Evolutionary conservation across 768 basidiomycete species (phyloP).

Genomic region (Suillus variegatus): DNA sequence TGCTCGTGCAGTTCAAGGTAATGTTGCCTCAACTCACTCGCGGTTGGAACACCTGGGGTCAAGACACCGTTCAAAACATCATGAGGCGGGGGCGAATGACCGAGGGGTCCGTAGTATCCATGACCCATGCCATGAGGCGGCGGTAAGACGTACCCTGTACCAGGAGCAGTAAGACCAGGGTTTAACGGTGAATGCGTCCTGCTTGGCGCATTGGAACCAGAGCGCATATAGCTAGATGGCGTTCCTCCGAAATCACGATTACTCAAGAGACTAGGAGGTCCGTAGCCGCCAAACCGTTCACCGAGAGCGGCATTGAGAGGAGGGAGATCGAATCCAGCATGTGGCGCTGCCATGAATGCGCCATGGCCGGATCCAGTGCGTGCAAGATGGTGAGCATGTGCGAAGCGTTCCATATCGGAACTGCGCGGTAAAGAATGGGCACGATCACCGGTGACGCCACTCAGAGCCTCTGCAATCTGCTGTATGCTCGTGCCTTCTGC

Average conservation of each 20-base stretch:
- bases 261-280: conserved; percentile 33
- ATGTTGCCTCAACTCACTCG: conserved; percentile 70
- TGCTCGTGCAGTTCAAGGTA: conserved; percentile 65
- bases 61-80: conserved; percentile 31
- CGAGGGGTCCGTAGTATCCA: conserved; percentile 40
- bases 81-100: conserved; percentile 36
- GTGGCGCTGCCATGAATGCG: conserved; percentile 35
- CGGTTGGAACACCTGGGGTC: conserved; percentile 40
- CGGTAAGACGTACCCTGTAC: conserved; percentile 44
- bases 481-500: conserved; percentile 38
- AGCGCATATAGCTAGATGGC: conserved; percentile 60
- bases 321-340: conserved; percentile 63
- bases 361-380: conserved; percentile 37
- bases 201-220: conserved; percentile 67
- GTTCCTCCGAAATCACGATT: conserved; percentile 38
- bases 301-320: conserved; percentile 49
- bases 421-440: conserved; percentile 34
- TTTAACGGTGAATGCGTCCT: conserved; percentile 72
- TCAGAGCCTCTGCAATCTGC: conserved; percentile 34
- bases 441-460: conserved; percentile 27
- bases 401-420: conserved; percentile 32
- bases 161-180: conserved; percentile 41
- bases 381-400: conserved; percentile 32
- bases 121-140: conserved; percentile 37
- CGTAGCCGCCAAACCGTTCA: conserved; percentile 40